Conservation (phyloP, 2,329 filamentous ascomycete species). For the Penicillium sp. region DNA sequence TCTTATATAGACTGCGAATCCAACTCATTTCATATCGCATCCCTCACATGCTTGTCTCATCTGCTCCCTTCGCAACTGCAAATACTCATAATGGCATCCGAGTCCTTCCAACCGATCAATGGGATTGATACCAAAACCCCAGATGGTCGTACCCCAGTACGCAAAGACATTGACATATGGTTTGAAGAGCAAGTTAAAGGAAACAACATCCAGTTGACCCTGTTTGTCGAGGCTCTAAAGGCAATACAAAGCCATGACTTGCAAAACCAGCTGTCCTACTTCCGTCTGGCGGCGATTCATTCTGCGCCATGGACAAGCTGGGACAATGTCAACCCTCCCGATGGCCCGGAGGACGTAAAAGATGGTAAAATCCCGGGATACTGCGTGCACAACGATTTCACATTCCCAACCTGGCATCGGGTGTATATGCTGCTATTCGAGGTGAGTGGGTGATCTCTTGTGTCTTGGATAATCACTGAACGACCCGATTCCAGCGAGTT, state of each 20-base stretch:
- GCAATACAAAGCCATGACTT: conserved; percentile 14
- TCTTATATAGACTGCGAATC: too few relatives aligned
- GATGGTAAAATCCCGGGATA: conserved; percentile 60
- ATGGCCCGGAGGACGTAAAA: conserved; percentile 39
- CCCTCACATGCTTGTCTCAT: too few relatives aligned
- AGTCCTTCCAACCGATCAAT: too few relatives aligned
- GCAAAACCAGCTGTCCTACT: background rate
- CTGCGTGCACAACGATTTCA: conserved; percentile 69
- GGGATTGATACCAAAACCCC: too few relatives aligned
- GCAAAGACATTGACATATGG: conserved; percentile 19
- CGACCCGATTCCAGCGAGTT: conserved; percentile 29
- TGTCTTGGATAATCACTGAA: too few relatives aligned
- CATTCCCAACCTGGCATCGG: conserved; percentile 81
- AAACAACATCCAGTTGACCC: conserved; percentile 18
- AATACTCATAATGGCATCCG: too few relatives aligned
- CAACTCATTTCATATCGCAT: too few relatives aligned
- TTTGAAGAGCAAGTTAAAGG: conserved; percentile 9
- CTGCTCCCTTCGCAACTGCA: too few relatives aligned
- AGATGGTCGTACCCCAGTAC: too few relatives aligned
- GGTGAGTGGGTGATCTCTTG: conserved; percentile 23
- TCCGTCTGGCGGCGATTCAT: background rate
- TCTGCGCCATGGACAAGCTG: conserved; percentile 71
- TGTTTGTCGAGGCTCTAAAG: conserved; percentile 17
- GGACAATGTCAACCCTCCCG: conserved; percentile 51
- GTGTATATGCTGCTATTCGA: conserved; percentile 67